Conservation (phyloP, 1,284 basidiomycete genomes). For the Boletus semigastroideus region DNA sequence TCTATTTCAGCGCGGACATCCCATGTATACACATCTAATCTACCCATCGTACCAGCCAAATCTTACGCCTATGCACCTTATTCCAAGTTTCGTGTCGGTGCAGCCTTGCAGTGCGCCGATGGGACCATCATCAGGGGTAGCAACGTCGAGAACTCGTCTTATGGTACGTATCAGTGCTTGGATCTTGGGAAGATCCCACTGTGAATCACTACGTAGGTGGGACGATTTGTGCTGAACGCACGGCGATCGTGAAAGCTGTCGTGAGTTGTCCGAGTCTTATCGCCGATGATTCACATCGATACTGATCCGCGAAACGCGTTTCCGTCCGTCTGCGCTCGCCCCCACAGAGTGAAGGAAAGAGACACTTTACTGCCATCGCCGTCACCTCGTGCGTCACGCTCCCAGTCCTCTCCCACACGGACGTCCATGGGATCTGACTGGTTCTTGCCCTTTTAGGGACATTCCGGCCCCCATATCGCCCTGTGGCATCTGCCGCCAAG, state of each 20-base stretch:
- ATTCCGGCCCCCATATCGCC: conserved; percentile 67
- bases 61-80: conserved; percentile 68
- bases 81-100: conserved; percentile 89
- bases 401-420: not conserved
- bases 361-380: conserved; percentile 68
- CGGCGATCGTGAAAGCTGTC: conserved; percentile 83
- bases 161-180: conserved; percentile 50
- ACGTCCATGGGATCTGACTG: not conserved
- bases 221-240: conserved; percentile 87
- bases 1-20: not conserved
- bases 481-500: conserved; percentile 91
- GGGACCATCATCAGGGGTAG: conserved; percentile 79
- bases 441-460: conserved; percentile 43
- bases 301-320: too few species aligned
- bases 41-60: conserved; percentile 45
- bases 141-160: conserved; percentile 91
- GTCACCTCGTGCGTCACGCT: conserved; percentile 57
- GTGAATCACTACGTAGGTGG: conserved; percentile 48
- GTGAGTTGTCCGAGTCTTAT: conserved; percentile 54
- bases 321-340: too few species aligned
- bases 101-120: conserved; percentile 69
- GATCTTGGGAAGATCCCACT: not conserved
- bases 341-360: conserved; percentile 78
- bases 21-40: not conserved
- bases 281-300: too few species aligned